These are phyloP conservation scores for Pilaira anomala DNA, from an alignment of 192 early-diverging fungal species.

Conservation along the genomic window DNA sequence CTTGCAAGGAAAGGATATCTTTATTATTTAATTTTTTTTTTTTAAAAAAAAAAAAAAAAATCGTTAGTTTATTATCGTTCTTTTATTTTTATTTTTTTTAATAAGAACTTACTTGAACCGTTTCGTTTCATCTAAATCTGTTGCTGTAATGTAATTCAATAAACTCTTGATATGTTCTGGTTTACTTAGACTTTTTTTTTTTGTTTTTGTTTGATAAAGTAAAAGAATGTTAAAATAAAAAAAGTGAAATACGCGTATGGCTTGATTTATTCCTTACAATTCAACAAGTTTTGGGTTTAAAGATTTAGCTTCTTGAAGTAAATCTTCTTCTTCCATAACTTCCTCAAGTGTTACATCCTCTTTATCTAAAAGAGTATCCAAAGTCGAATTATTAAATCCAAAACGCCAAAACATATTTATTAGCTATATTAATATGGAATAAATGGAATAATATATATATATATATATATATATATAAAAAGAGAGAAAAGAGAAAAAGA, in stretches of 20 bases:
- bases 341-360: constrained; percentile 89
- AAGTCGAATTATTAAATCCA: constrained; percentile 88
- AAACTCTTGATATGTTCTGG: constrained; percentile 73
- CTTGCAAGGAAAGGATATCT: constrained; percentile 82
- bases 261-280: constrained; percentile 46
- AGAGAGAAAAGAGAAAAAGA: no score
- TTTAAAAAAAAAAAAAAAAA: neutral
- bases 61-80: neutral
- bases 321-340: constrained; percentile 87
- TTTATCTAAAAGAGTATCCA: constrained; percentile 90
- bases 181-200: constrained; percentile 77
- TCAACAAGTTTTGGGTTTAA: constrained; percentile 90
- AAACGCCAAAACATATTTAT: constrained; percentile 87
- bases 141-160: constrained; percentile 78
- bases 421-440: no score
- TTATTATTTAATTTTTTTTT: no score
- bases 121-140: constrained; percentile 80
- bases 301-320: constrained; percentile 92
- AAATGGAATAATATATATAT: no score
- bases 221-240: neutral
- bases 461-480: no score
- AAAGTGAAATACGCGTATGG: neutral
- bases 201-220: no score
- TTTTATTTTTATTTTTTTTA: neutral
- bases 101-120: constrained; percentile 63